Evolutionary conservation across 768 basidiomycete genomes (phyloP), one percentile per base, ranked within the genome.

Genomic region (Lactarius evosmus): DNA sequence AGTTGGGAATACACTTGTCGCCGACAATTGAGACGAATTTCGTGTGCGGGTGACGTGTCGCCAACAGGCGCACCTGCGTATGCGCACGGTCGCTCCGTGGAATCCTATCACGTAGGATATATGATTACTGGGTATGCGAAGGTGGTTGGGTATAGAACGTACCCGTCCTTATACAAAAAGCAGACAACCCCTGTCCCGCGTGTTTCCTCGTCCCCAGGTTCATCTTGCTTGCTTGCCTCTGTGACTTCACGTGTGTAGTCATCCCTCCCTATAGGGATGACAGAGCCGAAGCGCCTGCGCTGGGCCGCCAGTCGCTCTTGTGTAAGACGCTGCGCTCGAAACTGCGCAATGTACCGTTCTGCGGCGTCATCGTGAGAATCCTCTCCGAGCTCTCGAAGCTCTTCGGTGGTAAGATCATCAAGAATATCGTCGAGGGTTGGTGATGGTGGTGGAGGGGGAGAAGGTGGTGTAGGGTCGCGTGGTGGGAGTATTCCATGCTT

Each of bases 11-110:
- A 77, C 94, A 96, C 75, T 94, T 94, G 76, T 92, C 85, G 40
- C 95, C 94, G 4, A 95, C 85, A 69, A 98, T 98, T 12, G 92
- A 93, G 65, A 98, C 89, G 69, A 99, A 97, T 77, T 98, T 98
- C 12, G 95, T 91, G 53, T 88, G 87, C 2, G 95, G 92, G 74
- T 96, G 89, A 58, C 85, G 84, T n/a, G 78, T 78, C 2, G 97
- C 93, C 6, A 99, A 80, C 0, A 79, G 79, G 5, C 79, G 79
- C 30, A 98, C 75, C 57, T 95, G 87, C 30, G 80, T 76, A 57
- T 83, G 84, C 12, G 95, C 79, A 52, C 87, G 86, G 64, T 93
- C 88, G 61, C 91, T 94, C 60, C 87, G 83, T 19, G 89, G 86
- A 36, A 96, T 81, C 4, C 95, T 96, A 71, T 33, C 12, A 40